Conservation (phyloP, 768 basidiomycete species). For the Chiua virens region DNA sequence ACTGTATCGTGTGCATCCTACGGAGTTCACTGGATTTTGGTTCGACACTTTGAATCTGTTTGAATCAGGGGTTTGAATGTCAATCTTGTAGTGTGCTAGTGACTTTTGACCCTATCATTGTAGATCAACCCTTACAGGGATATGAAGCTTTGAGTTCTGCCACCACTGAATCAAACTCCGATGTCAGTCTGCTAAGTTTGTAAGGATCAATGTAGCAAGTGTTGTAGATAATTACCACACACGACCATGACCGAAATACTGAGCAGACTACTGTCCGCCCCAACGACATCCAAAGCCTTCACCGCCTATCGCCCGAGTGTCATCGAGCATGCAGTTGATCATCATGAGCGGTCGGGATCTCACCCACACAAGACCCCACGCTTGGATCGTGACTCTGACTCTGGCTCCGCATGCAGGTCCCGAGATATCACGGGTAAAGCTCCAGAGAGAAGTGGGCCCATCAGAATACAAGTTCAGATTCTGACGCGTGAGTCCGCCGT, state of each 20-base stretch:
- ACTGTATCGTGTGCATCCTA: too few species aligned
- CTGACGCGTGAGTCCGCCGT: conserved; percentile 33
- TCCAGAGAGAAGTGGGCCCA: conserved; percentile 35
- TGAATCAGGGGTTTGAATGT: too few species aligned
- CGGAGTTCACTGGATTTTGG: too few species aligned
- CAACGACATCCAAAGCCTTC: conserved; percentile 53
- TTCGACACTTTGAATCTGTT: too few species aligned
- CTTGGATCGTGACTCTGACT: conserved; percentile 64
- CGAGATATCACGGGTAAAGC: conserved; percentile 30
- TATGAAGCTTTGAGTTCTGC: too few species aligned
- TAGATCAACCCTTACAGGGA: too few species aligned
- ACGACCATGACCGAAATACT: conserved; percentile 40
- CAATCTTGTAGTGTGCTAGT: too few species aligned
- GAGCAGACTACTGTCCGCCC: conserved; percentile 42
- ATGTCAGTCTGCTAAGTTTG: neutral
- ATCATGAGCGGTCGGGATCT: conserved; percentile 48
- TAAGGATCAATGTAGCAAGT: too few species aligned
- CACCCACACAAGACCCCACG: conserved; percentile 70
- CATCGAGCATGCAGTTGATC: conserved; percentile 30
- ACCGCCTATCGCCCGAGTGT: conserved; percentile 41
- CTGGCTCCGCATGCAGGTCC: conserved; percentile 63
- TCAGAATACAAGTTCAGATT: conserved; percentile 49
- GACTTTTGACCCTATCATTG: too few species aligned
- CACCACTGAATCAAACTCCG: neutral
- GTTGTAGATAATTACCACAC: too few species aligned